phyloP scores from a whole-genome alignment of 1,139 yeast species.

The Debaryomyces sp. region DNA sequence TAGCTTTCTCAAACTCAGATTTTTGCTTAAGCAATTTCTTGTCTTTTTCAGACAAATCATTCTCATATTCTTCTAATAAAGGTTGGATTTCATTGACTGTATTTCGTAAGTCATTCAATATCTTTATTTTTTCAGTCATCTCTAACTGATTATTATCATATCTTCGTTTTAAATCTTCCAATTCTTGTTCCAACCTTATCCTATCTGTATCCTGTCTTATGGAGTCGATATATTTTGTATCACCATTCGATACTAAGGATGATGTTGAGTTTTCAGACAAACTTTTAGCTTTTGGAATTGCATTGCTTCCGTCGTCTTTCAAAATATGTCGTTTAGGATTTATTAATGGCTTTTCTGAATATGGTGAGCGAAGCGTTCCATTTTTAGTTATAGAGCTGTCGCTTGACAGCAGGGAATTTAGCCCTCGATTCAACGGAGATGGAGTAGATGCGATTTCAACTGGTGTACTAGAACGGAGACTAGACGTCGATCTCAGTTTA shows the following conservation, averaged over 20 bases:
- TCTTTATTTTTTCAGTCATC: conserved; percentile 36
- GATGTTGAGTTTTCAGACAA: neutral
- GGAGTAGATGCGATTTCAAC: conserved; percentile 10
- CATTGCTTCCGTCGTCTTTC: neutral
- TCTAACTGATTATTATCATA: conserved; percentile 29
- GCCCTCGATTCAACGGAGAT: conserved; percentile 8
- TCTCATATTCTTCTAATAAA: conserved; percentile 47
- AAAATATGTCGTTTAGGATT: neutral
- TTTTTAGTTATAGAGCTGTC: neutral
- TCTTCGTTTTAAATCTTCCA: conserved; percentile 18
- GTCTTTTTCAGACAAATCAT: conserved; percentile 45
- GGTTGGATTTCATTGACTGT: conserved; percentile 53
- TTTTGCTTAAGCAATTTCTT: conserved; percentile 45
- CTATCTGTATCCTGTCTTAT: neutral
- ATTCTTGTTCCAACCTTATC: conserved; percentile 18
- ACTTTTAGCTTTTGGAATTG: neutral
- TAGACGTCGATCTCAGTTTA: conserved; percentile 2
- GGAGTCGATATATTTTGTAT: neutral
- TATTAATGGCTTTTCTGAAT: neutral
- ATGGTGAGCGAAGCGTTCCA: neutral
- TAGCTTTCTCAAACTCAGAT: conserved; percentile 51
- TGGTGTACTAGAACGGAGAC: conserved; percentile 1
- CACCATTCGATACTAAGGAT: neutral
- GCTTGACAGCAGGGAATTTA: conserved; percentile 2
- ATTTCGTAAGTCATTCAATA: conserved; percentile 42